Evolutionary conservation across 768 basidiomycete genomes (phyloP), one percentile per base, ranked within the genome.

Genomic region (Lentinula detonsa): DNA sequence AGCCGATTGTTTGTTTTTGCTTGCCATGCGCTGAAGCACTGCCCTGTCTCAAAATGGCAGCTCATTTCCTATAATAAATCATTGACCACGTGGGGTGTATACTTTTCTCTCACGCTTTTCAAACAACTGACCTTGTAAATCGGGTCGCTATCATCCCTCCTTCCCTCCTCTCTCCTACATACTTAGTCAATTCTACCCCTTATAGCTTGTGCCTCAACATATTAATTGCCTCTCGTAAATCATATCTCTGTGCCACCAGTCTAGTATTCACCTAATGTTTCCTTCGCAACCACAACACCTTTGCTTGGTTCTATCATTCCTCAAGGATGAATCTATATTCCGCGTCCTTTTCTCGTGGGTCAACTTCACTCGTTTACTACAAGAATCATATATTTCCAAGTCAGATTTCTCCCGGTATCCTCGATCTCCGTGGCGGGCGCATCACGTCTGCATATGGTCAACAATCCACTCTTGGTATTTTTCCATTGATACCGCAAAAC

Each of bases 351-450:
- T 48, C 46, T 16, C 46, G 21, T 48, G 46, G 1, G 46, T 28
- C 23, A 9, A 15, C 46, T 8, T 2, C 37, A 39, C 28, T 28
- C 28, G 28, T 3, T 28, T 28, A 28, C 28, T 28, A 28, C 28
- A 28, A 28, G 28, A 28, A 28, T 23, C 23, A 28, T 3, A 28
- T 28, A 28, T 28, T 28, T 28, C 28, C 49, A 33, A 28, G 3
- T 50, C 21, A 18, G 18, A 52, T 52, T 34, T 52, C 53, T 11
- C 35, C 53, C 53, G 53, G 53, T 54, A 10, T 48, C 46, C 35
- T 37, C 53, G 42, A 51, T 51, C 34, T 53, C 53, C 53, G 61
- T 43, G 61, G 31, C 53, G 40, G 33, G 45, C 39, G 61, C 43
- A 46, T 46, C 55, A 61, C 42, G 33, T 28, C 55, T 45, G 56